phyloP scores from a whole-genome alignment of 2,329 filamentous ascomycete genomes.

The Incumbomyces lentus region DNA sequence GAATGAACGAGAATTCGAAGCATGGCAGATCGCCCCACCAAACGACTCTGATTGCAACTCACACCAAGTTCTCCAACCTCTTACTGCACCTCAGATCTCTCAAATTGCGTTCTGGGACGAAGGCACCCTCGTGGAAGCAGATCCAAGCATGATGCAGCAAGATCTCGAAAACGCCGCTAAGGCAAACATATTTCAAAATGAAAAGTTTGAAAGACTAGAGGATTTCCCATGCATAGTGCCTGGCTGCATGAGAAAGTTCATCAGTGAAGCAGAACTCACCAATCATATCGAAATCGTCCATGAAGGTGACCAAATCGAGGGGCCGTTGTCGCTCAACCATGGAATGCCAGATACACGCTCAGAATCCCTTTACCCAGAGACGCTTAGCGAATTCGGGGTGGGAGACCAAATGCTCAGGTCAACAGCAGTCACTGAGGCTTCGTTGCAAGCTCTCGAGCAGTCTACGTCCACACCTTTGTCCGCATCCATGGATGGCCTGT shows the following conservation, averaged over 20 bases:
- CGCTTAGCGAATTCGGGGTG: too few species aligned
- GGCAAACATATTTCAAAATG: background rate
- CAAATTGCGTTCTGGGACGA: background rate
- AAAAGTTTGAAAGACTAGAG: background rate
- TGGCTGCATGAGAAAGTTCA: conserved; percentile 1
- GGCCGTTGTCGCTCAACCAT: background rate
- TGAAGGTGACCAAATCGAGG: background rate
- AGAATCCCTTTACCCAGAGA: too few species aligned
- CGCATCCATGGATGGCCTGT: background rate
- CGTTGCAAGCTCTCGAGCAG: background rate
- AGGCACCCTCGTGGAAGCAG: background rate
- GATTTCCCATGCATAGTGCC: background rate
- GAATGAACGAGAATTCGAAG: too few species aligned
- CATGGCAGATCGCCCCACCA: too few species aligned
- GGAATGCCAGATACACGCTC: background rate
- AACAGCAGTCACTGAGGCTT: background rate
- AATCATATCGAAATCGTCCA: conserved; percentile 5
- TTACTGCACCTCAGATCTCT: background rate
- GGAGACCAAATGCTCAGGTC: background rate
- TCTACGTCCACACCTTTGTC: background rate
- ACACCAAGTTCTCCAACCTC: background rate
- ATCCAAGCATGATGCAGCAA: background rate
- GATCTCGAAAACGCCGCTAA: background rate
- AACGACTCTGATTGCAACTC: too few species aligned
- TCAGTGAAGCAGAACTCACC: conserved; percentile 3